A percentile compares a stretch with the other conserved stretches of the same genome.
Conservation (phyloP, 805 yeast genomes). For the Yarrowia sp. region DNA sequence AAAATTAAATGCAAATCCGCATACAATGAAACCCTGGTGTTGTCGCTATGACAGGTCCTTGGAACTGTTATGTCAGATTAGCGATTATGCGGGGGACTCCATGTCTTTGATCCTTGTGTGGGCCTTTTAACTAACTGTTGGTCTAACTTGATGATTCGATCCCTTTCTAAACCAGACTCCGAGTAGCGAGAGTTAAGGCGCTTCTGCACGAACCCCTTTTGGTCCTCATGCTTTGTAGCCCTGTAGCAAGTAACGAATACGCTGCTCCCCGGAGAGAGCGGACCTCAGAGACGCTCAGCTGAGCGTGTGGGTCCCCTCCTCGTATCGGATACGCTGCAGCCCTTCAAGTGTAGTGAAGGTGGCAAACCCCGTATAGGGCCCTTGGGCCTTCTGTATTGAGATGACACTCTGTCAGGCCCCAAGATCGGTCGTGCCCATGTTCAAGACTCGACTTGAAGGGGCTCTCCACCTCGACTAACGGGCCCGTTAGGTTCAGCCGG, state of each 20-base stretch:
- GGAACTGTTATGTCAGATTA: conserved; percentile 7
- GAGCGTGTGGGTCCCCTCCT: conserved; percentile 5
- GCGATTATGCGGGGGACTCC: conserved; percentile 8
- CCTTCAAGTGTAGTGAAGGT: neutral
- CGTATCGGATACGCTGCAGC: conserved; percentile 16
- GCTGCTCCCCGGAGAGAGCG: neutral
- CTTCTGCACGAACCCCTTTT: conserved; percentile 7
- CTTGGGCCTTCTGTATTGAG: conserved; percentile 10
- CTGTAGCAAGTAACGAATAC: conserved; percentile 4
- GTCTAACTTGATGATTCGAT: too few relatives aligned
- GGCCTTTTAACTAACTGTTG: neutral
- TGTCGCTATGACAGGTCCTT: conserved; percentile 12
- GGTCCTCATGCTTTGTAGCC: neutral
- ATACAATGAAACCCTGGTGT: conserved; percentile 1
- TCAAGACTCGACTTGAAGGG: neutral
- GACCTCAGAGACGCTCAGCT: neutral
- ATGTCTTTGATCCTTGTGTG: neutral
- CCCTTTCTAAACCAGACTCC: too few relatives aligned
- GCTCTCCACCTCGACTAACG: neutral
- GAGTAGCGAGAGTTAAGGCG: neutral
- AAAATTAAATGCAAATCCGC: conserved; percentile 7
- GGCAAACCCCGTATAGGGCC: conserved; percentile 24
- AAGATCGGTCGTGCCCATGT: neutral
- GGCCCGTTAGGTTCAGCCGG: neutral
- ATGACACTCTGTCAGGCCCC: neutral